Percentiles rank a stretch among this genome's conserved stretches.
Evolutionary conservation across 257 asterid genomes (phyloP).

Genomic region (Lavandula angustifolia): DNA sequence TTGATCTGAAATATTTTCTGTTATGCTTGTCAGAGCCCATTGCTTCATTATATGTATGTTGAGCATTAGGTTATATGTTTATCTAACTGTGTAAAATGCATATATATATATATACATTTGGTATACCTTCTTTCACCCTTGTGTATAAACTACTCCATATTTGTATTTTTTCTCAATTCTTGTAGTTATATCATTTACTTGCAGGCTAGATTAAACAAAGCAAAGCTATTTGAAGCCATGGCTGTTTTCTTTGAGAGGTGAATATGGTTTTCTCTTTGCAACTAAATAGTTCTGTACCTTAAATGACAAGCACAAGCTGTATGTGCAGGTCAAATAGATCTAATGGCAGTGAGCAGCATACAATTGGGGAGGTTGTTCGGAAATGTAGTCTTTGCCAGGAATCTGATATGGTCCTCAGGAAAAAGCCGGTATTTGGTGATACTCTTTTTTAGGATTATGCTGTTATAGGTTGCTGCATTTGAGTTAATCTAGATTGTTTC

Average conservation of each 20-base stretch:
- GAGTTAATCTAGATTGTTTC: constrained; percentile 12
- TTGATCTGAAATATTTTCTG: no score
- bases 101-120: constrained; percentile 12
- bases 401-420: constrained; percentile 83
- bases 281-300: constrained; percentile 11
- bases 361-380: constrained; percentile 67
- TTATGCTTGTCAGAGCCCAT: no score
- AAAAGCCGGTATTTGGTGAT: constrained; percentile 70
- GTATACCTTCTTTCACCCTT: constrained; percentile 9
- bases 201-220: constrained; percentile 85
- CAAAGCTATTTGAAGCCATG: constrained; percentile 89
- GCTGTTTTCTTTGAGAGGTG: constrained; percentile 88
- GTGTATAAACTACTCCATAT: constrained; percentile 13
- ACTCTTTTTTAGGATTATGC: constrained; percentile 27
- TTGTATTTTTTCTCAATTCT: constrained; percentile 4
- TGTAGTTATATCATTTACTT: constrained; percentile 26
- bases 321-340: constrained; percentile 75
- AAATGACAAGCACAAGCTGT: constrained; percentile 29
- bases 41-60: no score
- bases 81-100: constrained; percentile 14
- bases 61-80: no score
- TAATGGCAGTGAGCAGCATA: constrained; percentile 52
- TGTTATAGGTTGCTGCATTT: neutral
- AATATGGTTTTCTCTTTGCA: constrained; percentile 15
- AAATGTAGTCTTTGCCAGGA: constrained; percentile 78